A percentile compares a stretch with the other conserved stretches of the same genome.
phyloP scores from a whole-genome alignment of 768 basidiomycete species.

The Tephrocybe sp. region DNA sequence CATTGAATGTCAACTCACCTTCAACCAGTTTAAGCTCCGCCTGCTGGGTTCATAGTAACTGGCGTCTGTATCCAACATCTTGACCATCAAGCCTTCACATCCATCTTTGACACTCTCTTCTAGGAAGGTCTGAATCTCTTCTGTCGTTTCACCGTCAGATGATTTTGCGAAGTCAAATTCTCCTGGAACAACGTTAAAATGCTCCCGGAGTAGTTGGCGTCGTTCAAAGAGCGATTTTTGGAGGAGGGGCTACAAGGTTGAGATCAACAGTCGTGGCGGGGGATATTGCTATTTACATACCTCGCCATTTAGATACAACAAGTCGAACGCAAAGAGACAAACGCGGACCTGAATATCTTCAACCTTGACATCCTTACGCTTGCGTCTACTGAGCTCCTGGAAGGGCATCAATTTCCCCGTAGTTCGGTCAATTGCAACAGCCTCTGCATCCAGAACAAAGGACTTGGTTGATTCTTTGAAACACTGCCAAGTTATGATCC shows the following conservation, averaged over 20 bases:
- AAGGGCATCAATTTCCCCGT: conserved; percentile 92
- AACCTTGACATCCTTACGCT: conserved; percentile 96
- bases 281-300: conserved; percentile 38
- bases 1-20: conserved; percentile 46
- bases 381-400: conserved; percentile 92
- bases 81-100: conserved; percentile 99
- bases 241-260: conserved; percentile 65
- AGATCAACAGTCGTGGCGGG: neutral
- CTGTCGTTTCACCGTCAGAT: conserved; percentile 83
- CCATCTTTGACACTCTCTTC: conserved; percentile 98
- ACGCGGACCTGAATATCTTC: conserved; percentile 98
- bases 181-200: conserved; percentile 79
- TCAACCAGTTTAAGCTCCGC: conserved; percentile 96
- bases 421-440: conserved; percentile 88
- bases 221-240: conserved; percentile 73
- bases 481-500: conserved; percentile 47
- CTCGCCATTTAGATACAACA: conserved; percentile 96
- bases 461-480: conserved; percentile 80
- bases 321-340: conserved; percentile 94
- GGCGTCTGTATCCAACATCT: conserved; percentile 91
- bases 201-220: conserved; percentile 68
- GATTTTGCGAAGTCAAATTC: conserved; percentile 95
- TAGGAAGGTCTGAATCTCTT: conserved; percentile 92
- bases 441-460: conserved; percentile 95
- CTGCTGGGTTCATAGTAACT: conserved; percentile 96